These are phyloP conservation scores for Seiridium cupressi DNA, from an alignment of 2,329 filamentous ascomycete species.

Conservation along the genomic window DNA sequence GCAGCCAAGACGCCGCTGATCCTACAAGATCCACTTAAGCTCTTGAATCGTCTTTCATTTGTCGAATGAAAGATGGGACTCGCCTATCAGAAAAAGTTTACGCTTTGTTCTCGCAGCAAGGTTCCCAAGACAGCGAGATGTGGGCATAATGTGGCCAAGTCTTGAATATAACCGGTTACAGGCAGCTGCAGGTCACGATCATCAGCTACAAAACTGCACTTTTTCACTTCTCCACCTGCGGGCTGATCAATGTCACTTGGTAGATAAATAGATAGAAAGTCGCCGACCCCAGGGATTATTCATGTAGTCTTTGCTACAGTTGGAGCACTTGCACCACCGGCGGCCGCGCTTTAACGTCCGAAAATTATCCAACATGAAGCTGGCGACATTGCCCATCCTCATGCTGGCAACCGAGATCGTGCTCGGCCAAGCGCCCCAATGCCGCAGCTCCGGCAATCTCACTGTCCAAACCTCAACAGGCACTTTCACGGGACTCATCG, in stretches of 20 bases:
- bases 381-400: slow-evolving; percentile 6
- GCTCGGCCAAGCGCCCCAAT: slow-evolving; percentile 4
- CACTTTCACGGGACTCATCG: slow-evolving; percentile 30
- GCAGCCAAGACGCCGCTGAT: background rate
- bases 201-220: too few species aligned
- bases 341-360: background rate
- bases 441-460: slow-evolving; percentile 12
- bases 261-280: background rate
- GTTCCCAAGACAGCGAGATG: too few species aligned
- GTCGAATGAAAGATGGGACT: background rate
- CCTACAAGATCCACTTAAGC: background rate
- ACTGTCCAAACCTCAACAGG: slow-evolving; percentile 29
- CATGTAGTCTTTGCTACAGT: background rate
- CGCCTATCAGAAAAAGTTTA: background rate
- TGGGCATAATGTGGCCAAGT: too few species aligned
- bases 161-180: too few species aligned
- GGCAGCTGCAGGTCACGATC: too few species aligned
- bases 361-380: slow-evolving; percentile 8
- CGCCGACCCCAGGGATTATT: background rate
- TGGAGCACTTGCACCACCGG: background rate
- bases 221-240: too few species aligned
- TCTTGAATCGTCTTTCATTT: background rate
- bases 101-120: too few species aligned
- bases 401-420: background rate
- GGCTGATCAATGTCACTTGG: background rate